A percentile compares a stretch with the other conserved stretches of the same genome.
Evolutionary conservation across 2,329 filamentous ascomycete genomes (phyloP).

Genomic region (Epichloe coenophiala): DNA sequence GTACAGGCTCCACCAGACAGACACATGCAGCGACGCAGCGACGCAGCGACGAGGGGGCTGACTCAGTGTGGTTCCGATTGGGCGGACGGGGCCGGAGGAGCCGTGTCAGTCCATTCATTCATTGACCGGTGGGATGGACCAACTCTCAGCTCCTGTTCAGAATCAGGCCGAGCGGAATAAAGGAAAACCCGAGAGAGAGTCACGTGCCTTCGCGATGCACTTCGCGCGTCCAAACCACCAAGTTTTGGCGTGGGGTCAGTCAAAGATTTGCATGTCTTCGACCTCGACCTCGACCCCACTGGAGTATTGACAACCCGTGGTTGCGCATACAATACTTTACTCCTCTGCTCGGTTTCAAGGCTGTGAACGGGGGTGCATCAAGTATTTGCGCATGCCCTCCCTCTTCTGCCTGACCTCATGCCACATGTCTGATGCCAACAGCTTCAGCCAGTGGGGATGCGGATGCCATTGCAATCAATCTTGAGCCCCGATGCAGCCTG

Average conservation of each 20-base stretch:
- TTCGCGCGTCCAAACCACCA: neutral
- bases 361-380: neutral
- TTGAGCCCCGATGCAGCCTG: too few species aligned
- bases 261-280: neutral
- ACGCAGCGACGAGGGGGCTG: too few species aligned
- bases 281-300: neutral
- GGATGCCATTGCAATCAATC: neutral
- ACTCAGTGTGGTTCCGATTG: too few species aligned
- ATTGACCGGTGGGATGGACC: too few species aligned
- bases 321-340: too few species aligned
- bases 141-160: too few species aligned
- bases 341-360: too few species aligned
- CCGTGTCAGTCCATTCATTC: too few species aligned
- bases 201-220: neutral
- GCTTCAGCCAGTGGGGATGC: neutral
- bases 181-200: neutral
- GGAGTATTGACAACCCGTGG: neutral
- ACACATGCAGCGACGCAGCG: too few species aligned
- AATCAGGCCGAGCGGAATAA: too few species aligned
- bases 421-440: neutral
- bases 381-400: neutral
- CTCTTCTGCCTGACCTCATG: neutral
- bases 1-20: too few species aligned
- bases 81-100: too few species aligned
- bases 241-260: neutral